Conservation (phyloP, 345 rosid species). For the Isatis tinctoria region DNA sequence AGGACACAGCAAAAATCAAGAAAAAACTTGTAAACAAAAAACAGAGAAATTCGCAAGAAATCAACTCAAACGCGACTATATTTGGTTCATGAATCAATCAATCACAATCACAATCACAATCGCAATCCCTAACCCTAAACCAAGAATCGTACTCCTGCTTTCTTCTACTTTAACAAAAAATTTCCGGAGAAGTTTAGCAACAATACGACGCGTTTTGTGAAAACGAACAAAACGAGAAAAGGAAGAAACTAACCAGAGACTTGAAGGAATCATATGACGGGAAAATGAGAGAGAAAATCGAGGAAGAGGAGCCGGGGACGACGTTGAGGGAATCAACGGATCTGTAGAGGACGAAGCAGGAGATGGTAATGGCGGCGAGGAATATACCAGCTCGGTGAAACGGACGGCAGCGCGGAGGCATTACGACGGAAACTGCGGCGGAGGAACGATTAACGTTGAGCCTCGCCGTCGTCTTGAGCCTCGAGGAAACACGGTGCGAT, state of each 20-base stretch:
- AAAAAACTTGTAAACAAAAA: background rate
- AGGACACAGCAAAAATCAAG: background rate
- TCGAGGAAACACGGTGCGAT: constrained; percentile 13
- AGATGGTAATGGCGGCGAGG: constrained; percentile 22
- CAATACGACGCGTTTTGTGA: background rate
- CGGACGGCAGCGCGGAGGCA: constrained; percentile 15
- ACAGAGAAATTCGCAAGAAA: background rate
- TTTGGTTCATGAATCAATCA: background rate
- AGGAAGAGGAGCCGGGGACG: constrained; percentile 23
- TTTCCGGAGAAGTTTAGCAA: background rate
- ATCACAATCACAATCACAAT: background rate
- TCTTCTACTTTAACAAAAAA: background rate
- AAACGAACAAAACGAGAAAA: background rate
- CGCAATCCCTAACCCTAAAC: background rate
- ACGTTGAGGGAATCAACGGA: constrained; percentile 27
- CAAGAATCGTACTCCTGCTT: background rate
- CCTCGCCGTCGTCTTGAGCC: constrained; percentile 6
- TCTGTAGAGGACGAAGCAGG: constrained; percentile 34
- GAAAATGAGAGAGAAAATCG: constrained; percentile 19
- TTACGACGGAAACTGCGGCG: background rate
- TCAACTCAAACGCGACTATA: too few relatives aligned
- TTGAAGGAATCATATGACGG: background rate
- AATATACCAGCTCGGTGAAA: constrained; percentile 23
- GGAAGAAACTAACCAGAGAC: constrained; percentile 1
- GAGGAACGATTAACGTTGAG: background rate